Conservation (phyloP, 805 yeast genomes). For the Priceomyces fermenticarens region DNA sequence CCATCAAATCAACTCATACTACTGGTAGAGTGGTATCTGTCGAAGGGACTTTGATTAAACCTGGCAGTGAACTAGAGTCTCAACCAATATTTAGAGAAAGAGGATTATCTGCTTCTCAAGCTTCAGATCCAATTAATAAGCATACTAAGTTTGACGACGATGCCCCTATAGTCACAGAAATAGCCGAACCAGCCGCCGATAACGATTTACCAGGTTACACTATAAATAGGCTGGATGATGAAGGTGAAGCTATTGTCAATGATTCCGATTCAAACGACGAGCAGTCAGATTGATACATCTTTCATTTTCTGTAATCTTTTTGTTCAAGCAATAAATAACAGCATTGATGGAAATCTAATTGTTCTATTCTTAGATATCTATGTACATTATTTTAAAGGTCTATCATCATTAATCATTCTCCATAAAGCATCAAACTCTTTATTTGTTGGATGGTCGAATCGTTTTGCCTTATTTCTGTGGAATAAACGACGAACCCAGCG, state of each 20-base stretch:
- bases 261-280: slow-evolving; percentile 21
- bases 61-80: slow-evolving; percentile 54
- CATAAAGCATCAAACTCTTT: slow-evolving; percentile 39
- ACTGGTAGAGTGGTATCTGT: slow-evolving; percentile 81
- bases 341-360: too few species aligned
- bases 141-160: slow-evolving; percentile 49
- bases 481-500: slow-evolving; percentile 19
- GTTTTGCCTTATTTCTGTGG: slow-evolving; percentile 24
- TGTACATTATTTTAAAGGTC: slow-evolving; percentile 11
- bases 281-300: slow-evolving; percentile 10
- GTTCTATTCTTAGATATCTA: not conserved
- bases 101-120: slow-evolving; percentile 23
- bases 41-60: slow-evolving; percentile 77
- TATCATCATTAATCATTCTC: slow-evolving; percentile 43
- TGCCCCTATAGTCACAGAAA: slow-evolving; percentile 11
- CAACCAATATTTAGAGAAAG: slow-evolving; percentile 50
- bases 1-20: slow-evolving; percentile 66
- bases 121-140: slow-evolving; percentile 9
- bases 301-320: not conserved
- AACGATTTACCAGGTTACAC: slow-evolving; percentile 14
- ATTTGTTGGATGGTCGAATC: slow-evolving; percentile 30
- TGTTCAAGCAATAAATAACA: too few species aligned
- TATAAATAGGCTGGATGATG: slow-evolving; percentile 13
- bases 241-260: slow-evolving; percentile 22
- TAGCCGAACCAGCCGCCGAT: slow-evolving; percentile 15